Evolutionary conservation across 75 land plant species (phyloP).

Genomic region (Sequoia sempervirens): DNA sequence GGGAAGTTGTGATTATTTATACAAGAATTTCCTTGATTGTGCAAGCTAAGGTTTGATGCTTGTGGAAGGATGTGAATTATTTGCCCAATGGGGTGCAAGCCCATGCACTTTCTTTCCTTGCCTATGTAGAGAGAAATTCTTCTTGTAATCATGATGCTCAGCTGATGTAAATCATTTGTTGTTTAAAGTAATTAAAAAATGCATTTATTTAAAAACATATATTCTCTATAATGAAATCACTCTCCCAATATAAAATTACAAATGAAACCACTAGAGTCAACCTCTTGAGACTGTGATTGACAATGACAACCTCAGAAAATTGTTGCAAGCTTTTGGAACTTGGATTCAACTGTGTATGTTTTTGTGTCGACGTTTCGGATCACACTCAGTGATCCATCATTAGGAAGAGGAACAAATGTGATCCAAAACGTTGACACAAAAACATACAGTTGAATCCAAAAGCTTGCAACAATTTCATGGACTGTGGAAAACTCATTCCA

Average conservation of each 20-base stretch:
- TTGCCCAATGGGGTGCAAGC: neutral
- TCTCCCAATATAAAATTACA: neutral
- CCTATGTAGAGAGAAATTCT: neutral
- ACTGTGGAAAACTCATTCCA: too few relatives aligned
- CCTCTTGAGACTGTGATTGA: neutral
- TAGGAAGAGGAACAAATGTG: too few relatives aligned
- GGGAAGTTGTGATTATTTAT: neutral
- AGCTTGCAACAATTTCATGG: too few relatives aligned
- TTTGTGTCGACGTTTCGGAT: too few relatives aligned
- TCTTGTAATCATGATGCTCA: neutral
- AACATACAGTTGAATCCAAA: too few relatives aligned
- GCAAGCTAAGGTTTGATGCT: too few relatives aligned
- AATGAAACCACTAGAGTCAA: neutral
- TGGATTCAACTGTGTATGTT: too few relatives aligned
- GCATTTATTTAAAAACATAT: neutral
- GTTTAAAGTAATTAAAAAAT: too few relatives aligned
- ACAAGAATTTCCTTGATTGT: neutral
- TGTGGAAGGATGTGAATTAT: neutral
- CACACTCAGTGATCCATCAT: too few relatives aligned
- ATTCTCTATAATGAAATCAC: neutral
- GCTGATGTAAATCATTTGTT: neutral
- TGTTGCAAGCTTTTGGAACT: too few relatives aligned
- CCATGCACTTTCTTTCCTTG: neutral
- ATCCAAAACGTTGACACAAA: too few relatives aligned
- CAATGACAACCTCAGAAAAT: neutral